A percentile compares a stretch with the other conserved stretches of the same genome.
Conservation (phyloP, 2,329 filamentous ascomycete genomes). For the Sphaerulina populicola region DNA sequence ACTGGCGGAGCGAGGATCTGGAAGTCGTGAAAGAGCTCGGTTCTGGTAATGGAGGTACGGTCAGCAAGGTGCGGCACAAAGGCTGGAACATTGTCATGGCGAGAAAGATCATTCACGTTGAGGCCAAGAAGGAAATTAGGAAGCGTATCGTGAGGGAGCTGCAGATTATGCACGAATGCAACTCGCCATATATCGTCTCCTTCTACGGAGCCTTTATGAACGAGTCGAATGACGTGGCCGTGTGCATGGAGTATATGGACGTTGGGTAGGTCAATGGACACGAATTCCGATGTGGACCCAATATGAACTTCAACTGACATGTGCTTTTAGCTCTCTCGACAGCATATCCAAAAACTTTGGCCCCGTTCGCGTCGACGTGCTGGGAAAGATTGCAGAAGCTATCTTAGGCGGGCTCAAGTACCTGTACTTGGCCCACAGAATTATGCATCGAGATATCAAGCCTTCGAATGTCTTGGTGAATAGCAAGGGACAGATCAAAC, state of each 20-base stretch:
- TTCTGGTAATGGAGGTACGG: constrained; percentile 91
- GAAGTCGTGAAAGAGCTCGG: constrained; percentile 91
- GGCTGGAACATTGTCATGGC: constrained; percentile 96
- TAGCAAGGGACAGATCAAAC: constrained; percentile 86
- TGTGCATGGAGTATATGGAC: constrained; percentile 99
- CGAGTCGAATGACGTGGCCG: constrained; percentile 92
- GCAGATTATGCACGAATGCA: constrained; percentile 97
- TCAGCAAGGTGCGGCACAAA: constrained; percentile 94
- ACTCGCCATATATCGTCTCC: constrained; percentile 91
- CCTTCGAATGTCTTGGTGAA: constrained; percentile 96
- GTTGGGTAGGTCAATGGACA: constrained; percentile 64
- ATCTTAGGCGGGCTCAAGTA: constrained; percentile 90
- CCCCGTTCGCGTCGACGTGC: constrained; percentile 86
- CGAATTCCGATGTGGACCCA: not conserved
- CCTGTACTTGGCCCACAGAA: constrained; percentile 88
- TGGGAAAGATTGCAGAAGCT: constrained; percentile 95
- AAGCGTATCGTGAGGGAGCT: constrained; percentile 95
- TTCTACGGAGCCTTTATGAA: constrained; percentile 98
- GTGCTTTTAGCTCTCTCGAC: constrained; percentile 65
- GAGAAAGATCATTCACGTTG: constrained; percentile 97
- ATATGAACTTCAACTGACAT: not conserved
- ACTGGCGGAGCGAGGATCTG: constrained; percentile 83
- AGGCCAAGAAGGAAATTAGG: constrained; percentile 93
- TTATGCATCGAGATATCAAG: constrained; percentile 99
- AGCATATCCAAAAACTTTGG: constrained; percentile 91